Conservation (phyloP, 306 rosid species). For the Castanopsis chinensis region DNA sequence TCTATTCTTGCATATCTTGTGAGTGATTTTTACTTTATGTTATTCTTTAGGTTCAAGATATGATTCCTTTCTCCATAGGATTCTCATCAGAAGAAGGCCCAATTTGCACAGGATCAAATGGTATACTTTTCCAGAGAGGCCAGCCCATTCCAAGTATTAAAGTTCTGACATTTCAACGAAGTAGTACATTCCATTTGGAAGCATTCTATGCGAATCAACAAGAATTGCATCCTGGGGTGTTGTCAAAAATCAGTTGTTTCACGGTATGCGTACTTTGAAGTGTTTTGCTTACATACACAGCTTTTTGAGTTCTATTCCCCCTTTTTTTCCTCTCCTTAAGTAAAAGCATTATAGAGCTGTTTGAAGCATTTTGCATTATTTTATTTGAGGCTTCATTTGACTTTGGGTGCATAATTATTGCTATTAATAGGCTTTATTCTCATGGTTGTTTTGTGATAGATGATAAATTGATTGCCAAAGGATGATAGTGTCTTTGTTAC, state of each 20-base stretch:
- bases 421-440: no score
- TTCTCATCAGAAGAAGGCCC: conserved; percentile 56
- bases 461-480: background rate
- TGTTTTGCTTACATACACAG: conserved; percentile 5
- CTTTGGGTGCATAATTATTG: no score
- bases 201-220: conserved; percentile 57
- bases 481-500: background rate
- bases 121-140: conserved; percentile 67
- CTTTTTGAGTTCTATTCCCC: background rate
- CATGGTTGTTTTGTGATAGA: background rate
- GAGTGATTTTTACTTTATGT: conserved; percentile 20
- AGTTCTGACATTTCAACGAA: conserved; percentile 52
- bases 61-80: conserved; percentile 72
- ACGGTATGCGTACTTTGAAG: conserved; percentile 47
- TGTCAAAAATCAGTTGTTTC: conserved; percentile 57
- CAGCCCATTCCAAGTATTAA: conserved; percentile 65
- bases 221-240: conserved; percentile 65
- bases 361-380: background rate
- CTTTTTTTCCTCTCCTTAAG: background rate
- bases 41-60: conserved; percentile 73
- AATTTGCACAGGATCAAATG: conserved; percentile 44
- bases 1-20: conserved; percentile 13
- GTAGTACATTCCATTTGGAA: conserved; percentile 65
- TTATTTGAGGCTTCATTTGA: background rate
- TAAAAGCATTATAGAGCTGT: background rate